Percentiles rank a stretch among this genome's conserved stretches.
These are phyloP conservation scores for Daldinia decipiens DNA, from an alignment of 495 filamentous ascomycete genomes.

Conservation along the genomic window DNA sequence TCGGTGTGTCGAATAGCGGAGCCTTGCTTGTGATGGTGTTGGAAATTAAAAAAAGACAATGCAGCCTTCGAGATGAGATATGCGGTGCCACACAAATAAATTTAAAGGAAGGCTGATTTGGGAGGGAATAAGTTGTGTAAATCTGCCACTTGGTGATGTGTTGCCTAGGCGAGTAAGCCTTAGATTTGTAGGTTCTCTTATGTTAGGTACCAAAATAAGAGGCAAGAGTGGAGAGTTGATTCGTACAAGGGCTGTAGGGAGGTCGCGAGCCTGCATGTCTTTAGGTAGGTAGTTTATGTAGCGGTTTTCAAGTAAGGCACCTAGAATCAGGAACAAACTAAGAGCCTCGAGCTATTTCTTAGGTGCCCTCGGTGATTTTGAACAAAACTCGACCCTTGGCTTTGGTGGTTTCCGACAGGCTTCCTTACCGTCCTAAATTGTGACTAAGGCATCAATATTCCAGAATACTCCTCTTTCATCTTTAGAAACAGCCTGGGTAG, in stretches of 20 bases:
- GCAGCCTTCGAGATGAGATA: background rate
- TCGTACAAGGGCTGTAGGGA: background rate
- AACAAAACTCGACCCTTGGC: constrained; percentile 1
- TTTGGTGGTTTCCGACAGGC: background rate
- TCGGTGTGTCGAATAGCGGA: background rate
- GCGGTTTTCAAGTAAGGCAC: background rate
- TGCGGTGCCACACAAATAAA: background rate
- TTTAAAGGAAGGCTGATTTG: background rate
- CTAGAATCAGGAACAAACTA: constrained; percentile 18
- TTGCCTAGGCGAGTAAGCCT: background rate
- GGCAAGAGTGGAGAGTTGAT: background rate
- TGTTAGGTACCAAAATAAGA: background rate
- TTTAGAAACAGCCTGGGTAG: background rate
- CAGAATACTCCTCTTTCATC: constrained; percentile 22
- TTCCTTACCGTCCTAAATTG: background rate
- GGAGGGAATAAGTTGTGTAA: background rate
- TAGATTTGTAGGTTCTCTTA: background rate
- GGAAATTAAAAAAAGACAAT: background rate
- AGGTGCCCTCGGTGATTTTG: background rate
- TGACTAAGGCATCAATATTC: constrained; percentile 10
- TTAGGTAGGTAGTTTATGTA: constrained; percentile 10
- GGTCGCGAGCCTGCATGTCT: background rate
- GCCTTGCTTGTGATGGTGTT: background rate
- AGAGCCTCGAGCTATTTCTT: constrained; percentile 25
- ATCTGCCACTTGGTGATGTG: background rate